Base-by-base conservation (phyloP, 345 rosid species). In the Populus pruinosa region DNA sequence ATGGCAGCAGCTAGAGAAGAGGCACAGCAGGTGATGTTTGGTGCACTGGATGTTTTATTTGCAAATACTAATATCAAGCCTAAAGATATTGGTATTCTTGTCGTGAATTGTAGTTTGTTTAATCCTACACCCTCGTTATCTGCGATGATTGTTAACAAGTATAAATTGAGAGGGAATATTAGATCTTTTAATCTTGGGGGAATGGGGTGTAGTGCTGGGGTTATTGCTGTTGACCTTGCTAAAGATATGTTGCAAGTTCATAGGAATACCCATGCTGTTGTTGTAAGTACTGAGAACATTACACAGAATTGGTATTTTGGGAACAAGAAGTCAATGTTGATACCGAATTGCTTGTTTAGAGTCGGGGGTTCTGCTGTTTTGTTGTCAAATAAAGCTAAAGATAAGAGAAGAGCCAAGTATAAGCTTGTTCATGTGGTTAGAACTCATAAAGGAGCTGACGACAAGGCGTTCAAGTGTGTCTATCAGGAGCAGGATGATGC, bases 271-370 rank as follows among this genome's bases (percentile, higher is more conserved):
- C 90, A 85, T 69, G 98, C 94, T 43, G 89, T 94, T 73, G 98
- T 93, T 69, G 94, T 91, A 14, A 94, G 98, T 53, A 94, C 98
- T 0, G 98, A 94, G 85, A 94, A 90, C 75, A 91, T 93, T 1
- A 94, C 98, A 5, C 97, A 93, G 83, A 94, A 93, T 64, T 90
- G 98, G 98, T 94, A 94, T 69, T 94, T 91, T 70, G 98, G 98
- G 73, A 94, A 93, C 80, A 90, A 85, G 81, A 94, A 94, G 73
- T 88, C 98, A 0, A 91, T 94, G 98, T 36, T 94, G 83, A 90
- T 94, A 7, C 98, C 98, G 9, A 94, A 94, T 68, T 94, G 98
- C 75, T 78, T 94, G 87, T 94, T 94, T 75, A 81, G 98, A 62
- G 92, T 92, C 9, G 97, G 98, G 14, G 97, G 96, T 6, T 73